Evolutionary conservation across 176 grass and related monocot species (phyloP).

Genomic region (Olyra latifolia): DNA sequence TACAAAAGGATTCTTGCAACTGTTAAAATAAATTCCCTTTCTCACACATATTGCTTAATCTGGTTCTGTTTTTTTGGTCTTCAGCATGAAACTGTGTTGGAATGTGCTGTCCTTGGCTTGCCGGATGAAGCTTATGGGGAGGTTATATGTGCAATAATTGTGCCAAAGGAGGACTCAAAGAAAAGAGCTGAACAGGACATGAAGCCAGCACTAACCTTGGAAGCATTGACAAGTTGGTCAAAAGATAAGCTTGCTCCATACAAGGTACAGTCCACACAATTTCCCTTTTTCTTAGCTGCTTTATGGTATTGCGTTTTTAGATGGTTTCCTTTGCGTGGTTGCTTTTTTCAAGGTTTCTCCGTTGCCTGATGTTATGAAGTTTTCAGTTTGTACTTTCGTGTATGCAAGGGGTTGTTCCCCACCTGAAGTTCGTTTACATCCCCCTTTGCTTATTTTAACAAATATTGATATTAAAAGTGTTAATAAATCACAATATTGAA

Average conservation of each 20-base stretch:
- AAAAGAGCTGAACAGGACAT: conserved; percentile 46
- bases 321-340: not conserved
- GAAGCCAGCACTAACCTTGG: conserved; percentile 65
- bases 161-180: conserved; percentile 60
- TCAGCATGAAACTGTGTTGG: conserved; percentile 67
- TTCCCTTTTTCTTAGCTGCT: not conserved
- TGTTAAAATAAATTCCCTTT: not conserved
- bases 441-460: not conserved
- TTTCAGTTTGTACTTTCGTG: not conserved
- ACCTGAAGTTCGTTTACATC: not conserved
- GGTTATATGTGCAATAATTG: conserved; percentile 79
- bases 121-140: conserved; percentile 87
- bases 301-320: not conserved
- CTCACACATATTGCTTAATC: conserved; percentile 21
- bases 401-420: not conserved
- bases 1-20: not conserved
- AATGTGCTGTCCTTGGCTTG: conserved; percentile 86
- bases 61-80: not conserved
- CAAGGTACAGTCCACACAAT: conserved; percentile 57
- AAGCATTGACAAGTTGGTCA: conserved; percentile 73
- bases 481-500: not conserved
- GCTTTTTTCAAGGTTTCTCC: not conserved
- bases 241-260: conserved; percentile 96
- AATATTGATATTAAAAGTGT: not conserved
- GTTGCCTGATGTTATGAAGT: not conserved